Evolutionary conservation across 2,329 filamentous ascomycete genomes (phyloP).

Genomic region (Amphichorda felina): DNA sequence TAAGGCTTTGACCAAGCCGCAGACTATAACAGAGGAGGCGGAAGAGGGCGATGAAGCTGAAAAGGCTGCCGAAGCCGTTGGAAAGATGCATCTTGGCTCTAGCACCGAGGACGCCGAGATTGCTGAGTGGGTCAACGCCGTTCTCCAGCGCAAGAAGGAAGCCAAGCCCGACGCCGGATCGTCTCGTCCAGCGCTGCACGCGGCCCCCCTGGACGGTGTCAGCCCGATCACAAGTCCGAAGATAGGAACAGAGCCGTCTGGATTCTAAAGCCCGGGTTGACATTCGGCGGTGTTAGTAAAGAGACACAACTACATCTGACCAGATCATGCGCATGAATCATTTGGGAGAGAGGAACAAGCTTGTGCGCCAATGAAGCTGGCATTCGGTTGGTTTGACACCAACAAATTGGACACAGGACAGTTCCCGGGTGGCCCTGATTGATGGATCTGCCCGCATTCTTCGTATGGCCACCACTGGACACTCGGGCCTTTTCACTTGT

Average conservation of each 20-base stretch:
- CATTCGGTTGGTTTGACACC: too few species aligned
- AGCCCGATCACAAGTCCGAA: slow-evolving; percentile 35
- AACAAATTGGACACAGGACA: too few species aligned
- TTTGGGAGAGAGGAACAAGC: too few species aligned
- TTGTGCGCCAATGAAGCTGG: too few species aligned
- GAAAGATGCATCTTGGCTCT: slow-evolving; percentile 27
- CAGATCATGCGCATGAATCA: too few species aligned
- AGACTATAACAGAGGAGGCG: slow-evolving; percentile 59
- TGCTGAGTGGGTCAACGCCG: slow-evolving; percentile 68
- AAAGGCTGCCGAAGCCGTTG: slow-evolving; percentile 28
- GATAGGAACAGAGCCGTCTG: neutral
- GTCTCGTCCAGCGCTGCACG: slow-evolving; percentile 73
- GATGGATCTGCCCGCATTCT: too few species aligned
- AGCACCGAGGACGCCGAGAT: slow-evolving; percentile 63
- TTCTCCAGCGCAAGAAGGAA: slow-evolving; percentile 45
- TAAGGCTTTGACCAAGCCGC: slow-evolving; percentile 59
- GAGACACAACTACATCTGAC: too few species aligned
- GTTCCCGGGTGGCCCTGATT: too few species aligned
- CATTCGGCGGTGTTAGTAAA: too few species aligned
- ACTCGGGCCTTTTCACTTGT: too few species aligned
- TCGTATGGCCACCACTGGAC: too few species aligned
- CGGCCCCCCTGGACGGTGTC: slow-evolving; percentile 70
- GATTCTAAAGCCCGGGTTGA: too few species aligned
- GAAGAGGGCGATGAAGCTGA: slow-evolving; percentile 46
- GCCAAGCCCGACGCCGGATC: slow-evolving; percentile 35